Conservation (phyloP, 805 yeast genomes). For the Teunomyces pallodes region DNA sequence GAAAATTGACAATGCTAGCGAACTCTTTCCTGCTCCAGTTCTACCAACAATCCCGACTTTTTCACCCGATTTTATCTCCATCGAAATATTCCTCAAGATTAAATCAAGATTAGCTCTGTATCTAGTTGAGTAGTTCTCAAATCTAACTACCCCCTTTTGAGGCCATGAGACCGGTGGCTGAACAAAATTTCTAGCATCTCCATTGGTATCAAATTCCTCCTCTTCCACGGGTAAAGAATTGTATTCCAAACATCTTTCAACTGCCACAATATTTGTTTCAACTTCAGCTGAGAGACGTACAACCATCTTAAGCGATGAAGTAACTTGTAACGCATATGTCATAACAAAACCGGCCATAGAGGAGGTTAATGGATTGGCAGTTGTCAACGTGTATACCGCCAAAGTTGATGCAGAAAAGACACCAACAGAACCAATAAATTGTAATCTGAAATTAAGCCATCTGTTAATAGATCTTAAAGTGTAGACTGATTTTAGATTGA, state of each 20-base stretch:
- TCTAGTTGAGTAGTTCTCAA: constrained; percentile 33
- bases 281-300: constrained; percentile 64
- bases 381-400: constrained; percentile 39
- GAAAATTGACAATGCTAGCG: constrained; percentile 23
- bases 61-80: constrained; percentile 19
- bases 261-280: constrained; percentile 64
- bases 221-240: constrained; percentile 45
- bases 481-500: constrained; percentile 17
- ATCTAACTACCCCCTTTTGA: constrained; percentile 59
- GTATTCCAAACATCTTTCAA: constrained; percentile 67
- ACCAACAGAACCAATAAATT: constrained; percentile 21
- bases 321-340: constrained; percentile 61
- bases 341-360: constrained; percentile 65
- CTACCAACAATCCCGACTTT: constrained; percentile 27
- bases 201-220: constrained; percentile 18
- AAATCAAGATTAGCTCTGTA: constrained; percentile 21
- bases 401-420: constrained; percentile 32
- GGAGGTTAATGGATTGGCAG: constrained; percentile 46
- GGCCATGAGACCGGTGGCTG: constrained; percentile 73
- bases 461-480: constrained; percentile 21
- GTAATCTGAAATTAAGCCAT: constrained; percentile 27
- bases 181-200: constrained; percentile 80
- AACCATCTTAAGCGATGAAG: constrained; percentile 51
- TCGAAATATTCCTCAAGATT: constrained; percentile 14
- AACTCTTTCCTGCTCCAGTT: constrained; percentile 27